Evolutionary conservation across 2,329 filamentous ascomycete genomes (phyloP), one percentile per base, ranked within the genome.

Genomic region (Clonostachys byssicola): DNA sequence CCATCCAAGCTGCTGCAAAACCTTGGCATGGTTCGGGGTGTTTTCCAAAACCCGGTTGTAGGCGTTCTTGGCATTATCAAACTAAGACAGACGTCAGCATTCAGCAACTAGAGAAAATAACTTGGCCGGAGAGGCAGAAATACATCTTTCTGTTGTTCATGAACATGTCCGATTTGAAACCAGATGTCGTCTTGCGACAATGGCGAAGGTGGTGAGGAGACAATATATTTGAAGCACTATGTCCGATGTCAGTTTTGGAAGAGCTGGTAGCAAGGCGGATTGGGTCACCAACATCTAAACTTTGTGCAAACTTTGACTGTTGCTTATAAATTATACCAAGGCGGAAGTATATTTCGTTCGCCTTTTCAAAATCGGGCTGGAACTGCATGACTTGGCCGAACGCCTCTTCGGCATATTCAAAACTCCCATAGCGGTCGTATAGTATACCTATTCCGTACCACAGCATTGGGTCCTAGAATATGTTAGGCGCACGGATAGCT

Each of bases 311-410:
- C 66, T 97, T 97, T 52, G 92, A 86, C 64, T 97, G 94, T 61
- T 97, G 92, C 67, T 99, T 99, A 75, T 97, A 97, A 55, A 99
- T 97, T 72, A 99, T 99, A n/a, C 94, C 94, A 9, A 99, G 80
- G 30, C 94, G 84, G 71, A 99, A 99, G 67, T 97, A 99, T 46
- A 99, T 97, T 66, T 99, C 94, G 61, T 97, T 97, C 48, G 92
- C 92, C 77, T 99, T 99, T 62, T 99, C 94, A 57, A 97, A 97
- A 57, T 91, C 86, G 5, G 92, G 94, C 60, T 96, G 88, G 86
- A 99, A 97, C 56, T 90, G 87, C 94, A 99, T 97, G 52, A 99
- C 94, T 62, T 97, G 90, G 3, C 92, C 96, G 63, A 97, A 97
- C 6, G 94, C 94, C 64, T 97, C 94, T 66, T 97, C 94, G 55